phyloP scores from a whole-genome alignment of 177 flowering plant species.

The Vitis hybrid region DNA sequence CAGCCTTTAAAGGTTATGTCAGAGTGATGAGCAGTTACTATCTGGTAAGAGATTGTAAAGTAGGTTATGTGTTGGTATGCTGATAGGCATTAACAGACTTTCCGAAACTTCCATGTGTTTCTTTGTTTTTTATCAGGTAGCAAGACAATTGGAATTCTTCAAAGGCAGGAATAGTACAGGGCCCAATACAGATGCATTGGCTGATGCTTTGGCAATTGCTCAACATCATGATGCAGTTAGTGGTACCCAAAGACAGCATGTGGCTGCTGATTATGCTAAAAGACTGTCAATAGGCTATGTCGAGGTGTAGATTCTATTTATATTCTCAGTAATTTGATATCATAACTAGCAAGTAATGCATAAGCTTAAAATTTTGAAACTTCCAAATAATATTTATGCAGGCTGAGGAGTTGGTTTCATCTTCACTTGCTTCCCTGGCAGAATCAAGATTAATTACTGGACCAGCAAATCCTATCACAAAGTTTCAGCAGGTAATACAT shows the following conservation, averaged over 20 bases:
- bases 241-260: conserved; percentile 92
- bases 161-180: conserved; percentile 60
- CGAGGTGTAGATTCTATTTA: conserved; percentile 47
- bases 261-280: conserved; percentile 89
- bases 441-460: conserved; percentile 31
- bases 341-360: too few species aligned
- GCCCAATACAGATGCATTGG: conserved; percentile 66
- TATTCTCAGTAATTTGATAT: background rate
- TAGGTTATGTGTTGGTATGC: background rate
- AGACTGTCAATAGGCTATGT: conserved; percentile 73
- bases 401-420: conserved; percentile 75
- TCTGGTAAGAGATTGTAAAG: conserved; percentile 46
- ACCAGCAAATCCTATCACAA: conserved; percentile 34
- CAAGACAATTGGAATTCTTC: conserved; percentile 83
- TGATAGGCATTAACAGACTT: background rate
- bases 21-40: conserved; percentile 80
- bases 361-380: background rate
- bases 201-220: conserved; percentile 90
- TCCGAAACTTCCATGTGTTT: conserved; percentile 3
- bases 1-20: conserved; percentile 85
- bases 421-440: conserved; percentile 63
- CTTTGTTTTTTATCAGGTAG: conserved; percentile 54
- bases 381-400: conserved; percentile 23
- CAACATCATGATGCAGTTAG: conserved; percentile 99
- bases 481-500: conserved; percentile 65